Conservation (phyloP, 2,329 filamentous ascomycete genomes). For the Cyclaneusma minus region DNA sequence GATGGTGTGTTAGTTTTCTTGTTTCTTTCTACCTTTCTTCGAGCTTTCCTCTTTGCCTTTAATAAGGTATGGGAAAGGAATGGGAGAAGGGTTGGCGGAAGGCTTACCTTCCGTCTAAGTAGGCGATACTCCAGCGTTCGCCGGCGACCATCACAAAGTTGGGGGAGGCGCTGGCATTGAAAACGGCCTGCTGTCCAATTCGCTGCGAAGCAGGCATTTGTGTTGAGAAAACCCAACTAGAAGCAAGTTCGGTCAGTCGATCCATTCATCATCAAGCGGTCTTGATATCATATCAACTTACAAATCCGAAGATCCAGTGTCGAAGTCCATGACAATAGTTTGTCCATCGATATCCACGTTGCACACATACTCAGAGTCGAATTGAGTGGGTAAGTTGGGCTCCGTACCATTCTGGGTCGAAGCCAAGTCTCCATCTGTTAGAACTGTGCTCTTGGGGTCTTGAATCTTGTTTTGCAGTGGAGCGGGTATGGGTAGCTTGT, state of each 20-base stretch:
- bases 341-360: constrained; percentile 14
- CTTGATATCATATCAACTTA: constrained; percentile 8
- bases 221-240: constrained; percentile 18
- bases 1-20: constrained; percentile 16
- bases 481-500: too few relatives aligned
- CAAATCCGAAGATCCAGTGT: constrained; percentile 17
- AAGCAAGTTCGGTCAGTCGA: background rate
- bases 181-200: constrained; percentile 6
- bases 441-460: too few relatives aligned
- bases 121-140: too few relatives aligned
- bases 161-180: background rate
- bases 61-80: constrained; percentile 1
- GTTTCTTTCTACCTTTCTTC: constrained; percentile 2
- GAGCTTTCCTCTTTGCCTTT: background rate
- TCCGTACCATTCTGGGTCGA: too few relatives aligned
- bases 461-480: too few relatives aligned
- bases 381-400: too few relatives aligned
- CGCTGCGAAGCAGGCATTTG: constrained; percentile 7
- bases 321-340: constrained; percentile 16
- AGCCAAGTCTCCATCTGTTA: too few relatives aligned
- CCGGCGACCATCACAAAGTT: background rate
- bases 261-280: background rate
- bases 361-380: constrained; percentile 13
- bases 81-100: background rate
- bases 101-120: too few relatives aligned